Conservation (phyloP, 192 early-diverging fungal genomes). For the Spizellomyces punctatus region DNA sequence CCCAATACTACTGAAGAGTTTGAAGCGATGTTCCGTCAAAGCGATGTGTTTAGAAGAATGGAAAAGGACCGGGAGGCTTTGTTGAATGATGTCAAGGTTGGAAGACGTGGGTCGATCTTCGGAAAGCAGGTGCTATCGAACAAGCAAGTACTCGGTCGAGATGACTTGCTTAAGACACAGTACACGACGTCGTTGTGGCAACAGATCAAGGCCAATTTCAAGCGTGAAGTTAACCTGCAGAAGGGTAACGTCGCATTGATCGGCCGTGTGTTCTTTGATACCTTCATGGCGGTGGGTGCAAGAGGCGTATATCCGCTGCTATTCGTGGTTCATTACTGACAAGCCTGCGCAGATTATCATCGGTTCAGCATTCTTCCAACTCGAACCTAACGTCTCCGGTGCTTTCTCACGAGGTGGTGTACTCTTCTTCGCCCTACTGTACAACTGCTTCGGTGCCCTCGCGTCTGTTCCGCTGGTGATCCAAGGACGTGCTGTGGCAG, state of each 20-base stretch:
- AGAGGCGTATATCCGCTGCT: constrained; percentile 7
- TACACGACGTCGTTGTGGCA: constrained; percentile 68
- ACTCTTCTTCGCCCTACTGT: constrained; percentile 68
- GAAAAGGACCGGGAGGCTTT: constrained; percentile 49
- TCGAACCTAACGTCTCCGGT: constrained; percentile 59
- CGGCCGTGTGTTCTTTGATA: constrained; percentile 47
- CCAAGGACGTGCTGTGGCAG: constrained; percentile 69
- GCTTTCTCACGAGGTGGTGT: constrained; percentile 81
- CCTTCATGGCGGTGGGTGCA: constrained; percentile 52
- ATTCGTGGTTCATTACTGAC: constrained; percentile 29
- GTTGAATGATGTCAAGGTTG: constrained; percentile 40
- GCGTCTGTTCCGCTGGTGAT: constrained; percentile 71
- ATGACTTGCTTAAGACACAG: constrained; percentile 52
- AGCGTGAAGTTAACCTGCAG: constrained; percentile 14
- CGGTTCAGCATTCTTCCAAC: constrained; percentile 68
- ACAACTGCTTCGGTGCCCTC: constrained; percentile 70
- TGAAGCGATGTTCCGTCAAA: constrained; percentile 55
- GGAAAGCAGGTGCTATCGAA: constrained; percentile 55
- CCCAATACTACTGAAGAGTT: constrained; percentile 67
- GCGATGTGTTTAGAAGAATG: constrained; percentile 42
- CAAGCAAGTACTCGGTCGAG: constrained; percentile 54
- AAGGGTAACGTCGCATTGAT: constrained; percentile 25
- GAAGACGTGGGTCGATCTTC: constrained; percentile 39
- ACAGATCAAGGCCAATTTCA: constrained; percentile 53
- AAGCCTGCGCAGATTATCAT: constrained; percentile 27